These are phyloP conservation scores for Penicillium pancosmium DNA, from an alignment of 495 filamentous ascomycete species.

Conservation along the genomic window DNA sequence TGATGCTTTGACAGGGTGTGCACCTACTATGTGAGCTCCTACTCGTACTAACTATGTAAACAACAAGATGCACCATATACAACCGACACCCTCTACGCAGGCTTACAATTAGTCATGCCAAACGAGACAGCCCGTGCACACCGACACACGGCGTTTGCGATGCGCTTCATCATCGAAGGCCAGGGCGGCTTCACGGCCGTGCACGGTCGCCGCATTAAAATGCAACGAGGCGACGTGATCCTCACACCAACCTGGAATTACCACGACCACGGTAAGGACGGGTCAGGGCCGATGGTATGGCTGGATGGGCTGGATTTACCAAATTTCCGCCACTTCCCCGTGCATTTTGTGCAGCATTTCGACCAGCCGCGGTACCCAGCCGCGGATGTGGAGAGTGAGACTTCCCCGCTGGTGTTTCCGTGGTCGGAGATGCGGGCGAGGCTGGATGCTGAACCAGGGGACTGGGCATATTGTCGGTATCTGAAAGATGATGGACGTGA, in stretches of 20 bases:
- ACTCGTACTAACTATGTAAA: neutral
- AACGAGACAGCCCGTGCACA: slow-evolving; percentile 52
- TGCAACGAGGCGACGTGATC: slow-evolving; percentile 54
- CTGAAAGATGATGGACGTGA: slow-evolving; percentile 37
- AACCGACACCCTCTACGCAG: slow-evolving; percentile 55
- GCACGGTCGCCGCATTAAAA: slow-evolving; percentile 46
- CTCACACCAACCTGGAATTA: slow-evolving; percentile 54
- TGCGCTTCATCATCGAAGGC: slow-evolving; percentile 56
- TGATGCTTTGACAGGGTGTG: neutral
- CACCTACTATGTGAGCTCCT: neutral
- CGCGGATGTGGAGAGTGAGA: slow-evolving; percentile 36
- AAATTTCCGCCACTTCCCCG: slow-evolving; percentile 45
- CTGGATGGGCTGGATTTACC: slow-evolving; percentile 53
- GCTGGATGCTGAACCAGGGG: slow-evolving; percentile 28
- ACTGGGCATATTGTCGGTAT: slow-evolving; percentile 34
- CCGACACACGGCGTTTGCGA: slow-evolving; percentile 52
- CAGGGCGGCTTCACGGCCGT: slow-evolving; percentile 52
- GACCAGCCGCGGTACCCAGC: slow-evolving; percentile 44
- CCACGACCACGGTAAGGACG: slow-evolving; percentile 55
- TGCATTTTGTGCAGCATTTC: slow-evolving; percentile 53
- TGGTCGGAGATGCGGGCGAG: slow-evolving; percentile 40
- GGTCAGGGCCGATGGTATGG: slow-evolving; percentile 55
- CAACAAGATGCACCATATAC: slow-evolving; percentile 47
- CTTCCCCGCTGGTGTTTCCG: slow-evolving; percentile 44
- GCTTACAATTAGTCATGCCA: slow-evolving; percentile 53